Evolutionary conservation across 345 rosid species (phyloP), one percentile per base, ranked within the genome.

Genomic region (Lenwebbia sp.): DNA sequence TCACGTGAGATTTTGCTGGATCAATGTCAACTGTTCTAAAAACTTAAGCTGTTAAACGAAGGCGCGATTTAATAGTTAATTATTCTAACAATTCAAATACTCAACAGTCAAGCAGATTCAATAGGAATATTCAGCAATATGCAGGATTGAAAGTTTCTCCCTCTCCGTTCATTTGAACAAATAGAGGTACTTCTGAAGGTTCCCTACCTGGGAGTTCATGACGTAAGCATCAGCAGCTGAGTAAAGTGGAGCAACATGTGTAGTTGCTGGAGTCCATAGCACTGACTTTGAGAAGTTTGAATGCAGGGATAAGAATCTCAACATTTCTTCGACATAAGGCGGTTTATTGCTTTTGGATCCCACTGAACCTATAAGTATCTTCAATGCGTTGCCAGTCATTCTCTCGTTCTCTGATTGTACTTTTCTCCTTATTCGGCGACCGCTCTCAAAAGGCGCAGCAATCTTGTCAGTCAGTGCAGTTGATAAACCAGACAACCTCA

Each of bases 301-400:
- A 85, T 93, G 92, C 89, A 83, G 90, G 81, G 95, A 93, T 83
- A 94, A n/a, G 88, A 91, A 90, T 65, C 91, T 89, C 82, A 92
- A 85, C 85, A 95, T 93, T 88, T 92, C 98, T 86, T 96, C 88
- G 53, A 95, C 91, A 58, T 95, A 96, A 83, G 92, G 92, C 78
- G 92, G 91, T 88, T 95, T 96, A 90, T 95, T 96, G 94, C 99
- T 96, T 91, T 96, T 96, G 28, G 97, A 96, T 86, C 98, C 99
- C 89, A 95, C 98, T 70, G 99, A 95, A 86, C 98, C 99, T 81
- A 95, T 93, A 70, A 96, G 97, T 89, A 96, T 84, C 89, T 95
- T 96, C 81, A 95, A 93, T 62, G 83, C 87, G 93, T 86, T 89
- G 88, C 88, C 75, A 88, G 44, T 30, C 62, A 86, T 84, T 62